Evolutionary conservation across 2,329 filamentous ascomycete genomes (phyloP).

Genomic region (Phyllosticta citriasiana): DNA sequence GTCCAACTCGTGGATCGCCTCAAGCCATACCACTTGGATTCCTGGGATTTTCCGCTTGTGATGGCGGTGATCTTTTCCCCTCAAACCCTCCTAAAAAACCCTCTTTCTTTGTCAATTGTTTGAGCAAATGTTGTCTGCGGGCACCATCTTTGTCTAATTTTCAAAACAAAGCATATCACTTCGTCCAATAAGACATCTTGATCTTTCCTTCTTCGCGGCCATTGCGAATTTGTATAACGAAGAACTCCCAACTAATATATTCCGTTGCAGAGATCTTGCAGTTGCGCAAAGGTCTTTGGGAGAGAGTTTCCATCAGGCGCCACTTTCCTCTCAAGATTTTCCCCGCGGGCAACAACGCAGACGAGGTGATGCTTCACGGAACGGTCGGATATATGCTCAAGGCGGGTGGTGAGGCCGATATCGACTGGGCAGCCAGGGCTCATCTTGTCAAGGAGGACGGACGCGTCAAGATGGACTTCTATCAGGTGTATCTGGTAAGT

Average conservation of each 20-base stretch:
- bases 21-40: too few relatives aligned
- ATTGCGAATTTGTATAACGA: not conserved
- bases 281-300: conserved; percentile 44
- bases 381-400: conserved; percentile 44
- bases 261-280: conserved; percentile 36
- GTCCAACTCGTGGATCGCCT: too few relatives aligned
- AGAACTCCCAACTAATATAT: not conserved
- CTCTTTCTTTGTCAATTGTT: not conserved
- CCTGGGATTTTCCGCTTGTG: not conserved
- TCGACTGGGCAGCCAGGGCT: conserved; percentile 48
- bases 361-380: conserved; percentile 46
- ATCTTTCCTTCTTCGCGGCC: not conserved
- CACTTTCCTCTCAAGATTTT: conserved; percentile 41
- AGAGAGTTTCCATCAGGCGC: conserved; percentile 37
- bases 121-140: not conserved
- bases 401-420: conserved; percentile 34
- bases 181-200: not conserved
- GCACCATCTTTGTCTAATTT: not conserved
- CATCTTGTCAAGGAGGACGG: conserved; percentile 43
- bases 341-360: conserved; percentile 35
- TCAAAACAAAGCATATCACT: too few relatives aligned
- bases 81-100: not conserved
- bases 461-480: conserved; percentile 44
- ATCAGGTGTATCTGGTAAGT: conserved; percentile 46
- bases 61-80: too few relatives aligned